Evolutionary conservation across 2,329 filamentous ascomycete genomes (phyloP), one percentile per base, ranked within the genome.

Genomic region (Leptographium procerum): DNA sequence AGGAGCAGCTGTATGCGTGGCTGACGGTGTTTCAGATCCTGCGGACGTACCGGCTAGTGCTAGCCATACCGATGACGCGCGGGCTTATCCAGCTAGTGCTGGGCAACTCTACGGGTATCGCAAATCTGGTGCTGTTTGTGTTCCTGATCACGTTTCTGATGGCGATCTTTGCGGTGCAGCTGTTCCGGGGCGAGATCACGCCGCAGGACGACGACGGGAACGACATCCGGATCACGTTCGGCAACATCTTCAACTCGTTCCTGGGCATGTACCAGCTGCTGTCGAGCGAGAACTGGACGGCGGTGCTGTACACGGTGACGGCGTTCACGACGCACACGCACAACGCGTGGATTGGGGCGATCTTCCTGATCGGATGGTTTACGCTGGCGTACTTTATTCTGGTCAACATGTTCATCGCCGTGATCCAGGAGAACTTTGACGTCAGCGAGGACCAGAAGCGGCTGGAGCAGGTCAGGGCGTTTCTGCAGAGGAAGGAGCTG

Each of bases 351-450:
- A 91, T 97, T 59, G 91, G 89, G 11, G 91, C 92, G 10, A 79
- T 89, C 1, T 96, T 99, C 66, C 80, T 96, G 65, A 89, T 96
- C 62, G 81, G 91, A 64, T 99, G 94, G 94, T 97, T 96, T 71
- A 94, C 96, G 59, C 80, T 99, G 50, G 82, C 91, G 7, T 96
- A 95, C 71, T 92, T 97, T 69, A 95, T 99, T 73, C 82, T 97
- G 61, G 75, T 99, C 75, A 99, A 97, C 69, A 99, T 99, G 94
- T 99, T 99, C 77, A 97, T 99, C 88, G 94, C 94, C 78, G 94
- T 99, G 74, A 99, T 99, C 64, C 94, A 99, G 71, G 94, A 99
- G 69, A 99, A 96, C 68, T 99, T 99, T 69, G 94, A 99, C 72
- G 91, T 99, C 29, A 95, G 91, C 4, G 94, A 99, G 70, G 95